Conservation (phyloP, 495 filamentous ascomycete genomes). For the Podospora bellae-mahoneyi region DNA sequence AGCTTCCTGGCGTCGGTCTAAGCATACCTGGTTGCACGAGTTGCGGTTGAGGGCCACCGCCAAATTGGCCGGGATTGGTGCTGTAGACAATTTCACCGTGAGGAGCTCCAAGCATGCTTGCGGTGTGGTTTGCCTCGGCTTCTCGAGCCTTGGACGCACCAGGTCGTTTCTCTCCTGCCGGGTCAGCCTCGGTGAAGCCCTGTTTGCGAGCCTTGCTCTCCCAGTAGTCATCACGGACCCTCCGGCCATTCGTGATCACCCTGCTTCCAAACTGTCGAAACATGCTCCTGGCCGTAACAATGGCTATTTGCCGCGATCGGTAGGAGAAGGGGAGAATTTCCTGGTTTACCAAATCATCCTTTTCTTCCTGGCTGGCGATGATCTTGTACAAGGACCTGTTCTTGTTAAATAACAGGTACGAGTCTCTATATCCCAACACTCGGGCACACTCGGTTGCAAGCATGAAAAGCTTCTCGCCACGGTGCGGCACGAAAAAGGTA, state of each 20-base stretch:
- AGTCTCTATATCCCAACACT: constrained; percentile 92
- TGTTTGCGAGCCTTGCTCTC: constrained; percentile 95
- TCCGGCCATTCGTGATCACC: constrained; percentile 81
- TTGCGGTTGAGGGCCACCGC: constrained; percentile 57
- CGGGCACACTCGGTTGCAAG: constrained; percentile 95
- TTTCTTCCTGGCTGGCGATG: constrained; percentile 92
- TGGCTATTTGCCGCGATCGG: constrained; percentile 94
- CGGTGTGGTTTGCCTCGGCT: constrained; percentile 54
- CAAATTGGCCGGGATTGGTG: constrained; percentile 62
- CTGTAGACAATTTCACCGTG: constrained; percentile 82
- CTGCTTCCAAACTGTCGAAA: constrained; percentile 98
- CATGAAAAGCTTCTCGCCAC: constrained; percentile 96
- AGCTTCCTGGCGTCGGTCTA: constrained; percentile 56
- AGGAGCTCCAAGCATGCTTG: constrained; percentile 51
- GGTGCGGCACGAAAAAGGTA: constrained; percentile 86
- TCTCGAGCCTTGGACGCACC: constrained; percentile 87
- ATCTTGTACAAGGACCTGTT: constrained; percentile 97
- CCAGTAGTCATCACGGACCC: constrained; percentile 98
- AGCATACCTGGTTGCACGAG: constrained; percentile 69
- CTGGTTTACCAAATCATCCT: constrained; percentile 91
- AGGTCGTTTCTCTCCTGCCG: constrained; percentile 93
- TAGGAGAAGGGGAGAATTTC: constrained; percentile 98
- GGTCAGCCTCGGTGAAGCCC: constrained; percentile 95
- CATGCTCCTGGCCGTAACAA: constrained; percentile 98
- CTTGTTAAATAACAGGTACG: constrained; percentile 98